Evolutionary conservation across 2,329 filamentous ascomycete species (phyloP).

Genomic region (Hymenoscyphus fraxineus): DNA sequence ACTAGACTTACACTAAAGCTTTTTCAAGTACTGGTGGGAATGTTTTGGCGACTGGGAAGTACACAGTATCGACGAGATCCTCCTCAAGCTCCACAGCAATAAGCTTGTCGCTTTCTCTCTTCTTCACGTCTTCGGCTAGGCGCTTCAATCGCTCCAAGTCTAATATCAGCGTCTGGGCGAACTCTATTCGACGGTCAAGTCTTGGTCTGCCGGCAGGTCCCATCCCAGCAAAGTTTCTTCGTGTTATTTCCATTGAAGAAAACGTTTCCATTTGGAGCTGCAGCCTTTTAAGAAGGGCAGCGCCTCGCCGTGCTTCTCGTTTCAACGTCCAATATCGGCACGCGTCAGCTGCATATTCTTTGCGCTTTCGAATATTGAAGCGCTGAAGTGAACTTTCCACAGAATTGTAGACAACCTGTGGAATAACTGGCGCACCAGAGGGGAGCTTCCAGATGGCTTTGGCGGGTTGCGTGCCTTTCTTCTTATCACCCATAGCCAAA

Average conservation of each 20-base stretch:
- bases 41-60: conserved; percentile 80
- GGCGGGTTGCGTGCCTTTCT: conserved; percentile 62
- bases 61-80: conserved; percentile 80
- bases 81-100: conserved; percentile 72
- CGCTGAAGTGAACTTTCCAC: conserved; percentile 80
- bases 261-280: conserved; percentile 96
- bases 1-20: conserved; percentile 67
- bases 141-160: conserved; percentile 75
- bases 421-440: conserved; percentile 91
- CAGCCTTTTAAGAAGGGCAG: conserved; percentile 84
- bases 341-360: conserved; percentile 87
- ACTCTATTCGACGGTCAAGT: conserved; percentile 79
- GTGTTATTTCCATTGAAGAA: conserved; percentile 93
- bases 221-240: conserved; percentile 94
- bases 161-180: conserved; percentile 69
- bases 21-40: conserved; percentile 76
- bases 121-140: conserved; percentile 67
- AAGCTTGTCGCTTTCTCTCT: conserved; percentile 74
- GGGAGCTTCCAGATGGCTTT: conserved; percentile 87
- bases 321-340: conserved; percentile 99
- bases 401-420: conserved; percentile 78
- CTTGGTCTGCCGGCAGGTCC: conserved; percentile 76
- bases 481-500: conserved; percentile 68
- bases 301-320: conserved; percentile 85
- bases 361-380: conserved; percentile 81